These are phyloP conservation scores for Trametes sanguinea DNA, from an alignment of 768 basidiomycete species.

Conservation along the genomic window DNA sequence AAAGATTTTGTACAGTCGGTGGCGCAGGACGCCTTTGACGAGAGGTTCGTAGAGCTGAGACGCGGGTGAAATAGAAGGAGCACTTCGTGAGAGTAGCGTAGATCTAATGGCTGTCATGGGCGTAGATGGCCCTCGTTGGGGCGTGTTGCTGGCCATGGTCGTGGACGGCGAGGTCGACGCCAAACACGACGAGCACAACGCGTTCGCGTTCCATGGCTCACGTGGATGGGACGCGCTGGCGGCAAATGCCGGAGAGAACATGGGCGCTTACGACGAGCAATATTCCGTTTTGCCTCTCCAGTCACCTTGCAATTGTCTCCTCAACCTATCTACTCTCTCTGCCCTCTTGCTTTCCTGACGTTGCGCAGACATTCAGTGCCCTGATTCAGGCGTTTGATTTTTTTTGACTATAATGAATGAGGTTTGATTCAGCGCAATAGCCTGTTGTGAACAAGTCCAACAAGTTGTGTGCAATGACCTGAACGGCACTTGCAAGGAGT, in stretches of 20 bases:
- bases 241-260: neutral
- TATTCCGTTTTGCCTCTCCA: no score
- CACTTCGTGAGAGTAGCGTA: slow-evolving; percentile 43
- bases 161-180: slow-evolving; percentile 19
- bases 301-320: no score
- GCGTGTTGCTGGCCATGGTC: slow-evolving; percentile 14
- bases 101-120: slow-evolving; percentile 48
- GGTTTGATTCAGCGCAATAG: no score
- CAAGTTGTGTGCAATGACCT: no score
- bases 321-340: no score
- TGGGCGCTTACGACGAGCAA: no score
- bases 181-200: slow-evolving; percentile 7
- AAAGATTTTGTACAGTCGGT: slow-evolving; percentile 58
- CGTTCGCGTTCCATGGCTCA: slow-evolving; percentile 1
- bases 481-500: no score
- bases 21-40: slow-evolving; percentile 60
- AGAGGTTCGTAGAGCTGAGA: slow-evolving; percentile 65
- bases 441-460: no score
- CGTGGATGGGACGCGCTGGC: slow-evolving; percentile 11
- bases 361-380: no score
- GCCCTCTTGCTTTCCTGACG: no score
- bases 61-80: slow-evolving; percentile 59
- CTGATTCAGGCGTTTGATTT: no score
- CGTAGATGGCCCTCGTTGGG: slow-evolving; percentile 26
- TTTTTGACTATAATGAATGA: no score